Evolutionary conservation across 2,329 filamentous ascomycete species (phyloP), one percentile per base, ranked within the genome.

Genomic region (Colletotrichum navitas): DNA sequence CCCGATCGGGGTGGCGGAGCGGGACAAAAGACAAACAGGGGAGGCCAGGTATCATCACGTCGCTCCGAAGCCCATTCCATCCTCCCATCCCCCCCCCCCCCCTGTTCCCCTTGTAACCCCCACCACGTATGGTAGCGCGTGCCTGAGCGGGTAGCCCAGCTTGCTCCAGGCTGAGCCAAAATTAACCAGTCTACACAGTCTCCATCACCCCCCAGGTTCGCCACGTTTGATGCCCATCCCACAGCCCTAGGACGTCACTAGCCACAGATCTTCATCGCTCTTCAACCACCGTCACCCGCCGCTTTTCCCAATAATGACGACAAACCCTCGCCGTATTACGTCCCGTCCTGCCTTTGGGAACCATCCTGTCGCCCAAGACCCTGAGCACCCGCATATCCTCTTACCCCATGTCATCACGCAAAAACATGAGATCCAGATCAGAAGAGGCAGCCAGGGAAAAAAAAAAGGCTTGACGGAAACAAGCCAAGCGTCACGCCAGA

Each of bases 201-300:
- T 18, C 34, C 34, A 10, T 34, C 34, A 36, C 34, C 47, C 60
- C 41, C 47, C 41, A 29, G 29, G 29, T 55, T 70, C 52, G 63
- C 68, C 64, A 63, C 52, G 47, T 26, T 36, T 51, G n/a, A 24
- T 34, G 63, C 36, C 34, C 34, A 51, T 66, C 12, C 29, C 43
- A 52, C 70, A 69, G 69, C 69, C 69, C 58, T 70, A 69, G 26
- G 65, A 74, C 69, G 72, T 74, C 69, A 74, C 72, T 65, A 72
- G 68, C 72, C 72, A 73, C 69, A 67, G 67, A 71, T 71, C 66
- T 67, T 60, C 71, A 61, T n/a, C 18, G 51, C 59, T 71, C 64
- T 61, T 49, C 39, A 63, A 66, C 70, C 47, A 51, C 52, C 43
- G 59, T 71, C 59, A 68, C 68, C 68, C 68, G 58, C 68, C 21